A percentile compares a stretch with the other conserved stretches of the same genome.
Conservation (phyloP, 148 eudicot genomes). For the Oxyria digyna region DNA sequence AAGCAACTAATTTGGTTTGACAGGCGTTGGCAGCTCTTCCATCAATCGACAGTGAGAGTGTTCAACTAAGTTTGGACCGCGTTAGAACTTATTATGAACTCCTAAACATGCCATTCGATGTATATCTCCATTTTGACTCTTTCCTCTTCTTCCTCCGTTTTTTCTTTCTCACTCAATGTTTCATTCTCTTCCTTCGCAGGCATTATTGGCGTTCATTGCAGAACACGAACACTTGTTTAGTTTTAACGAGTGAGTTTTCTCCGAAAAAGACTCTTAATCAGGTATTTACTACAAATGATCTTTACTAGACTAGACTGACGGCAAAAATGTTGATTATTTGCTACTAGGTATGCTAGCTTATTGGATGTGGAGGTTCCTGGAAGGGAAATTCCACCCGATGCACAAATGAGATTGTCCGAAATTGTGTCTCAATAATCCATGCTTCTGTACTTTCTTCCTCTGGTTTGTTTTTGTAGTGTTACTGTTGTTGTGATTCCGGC, state of each 20-base stretch:
- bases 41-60: constrained; percentile 70
- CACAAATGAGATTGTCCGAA: constrained; percentile 52
- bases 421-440: constrained; percentile 29
- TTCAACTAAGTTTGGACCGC: constrained; percentile 73
- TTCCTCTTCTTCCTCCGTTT: neutral
- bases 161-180: neutral
- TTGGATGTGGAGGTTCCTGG: constrained; percentile 78
- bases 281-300: neutral
- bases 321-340: neutral
- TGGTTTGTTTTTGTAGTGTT: neutral
- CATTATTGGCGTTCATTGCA: constrained; percentile 80
- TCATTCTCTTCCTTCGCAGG: constrained; percentile 35
- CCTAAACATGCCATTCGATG: constrained; percentile 97
- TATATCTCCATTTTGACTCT: constrained; percentile 13
- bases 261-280: neutral
- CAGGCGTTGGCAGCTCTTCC: constrained; percentile 92
- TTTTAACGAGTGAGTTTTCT: constrained; percentile 63
- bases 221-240: constrained; percentile 77
- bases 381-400: constrained; percentile 80
- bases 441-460: neutral
- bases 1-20: neutral
- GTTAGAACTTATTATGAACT: constrained; percentile 94
- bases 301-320: neutral
- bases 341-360: constrained; percentile 62
- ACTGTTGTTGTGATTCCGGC: constrained; percentile 1